A percentile compares a stretch with the other conserved stretches of the same genome.
Conservation (phyloP, 2,329 filamentous ascomycete species). For the Aspergillus intermedius region DNA sequence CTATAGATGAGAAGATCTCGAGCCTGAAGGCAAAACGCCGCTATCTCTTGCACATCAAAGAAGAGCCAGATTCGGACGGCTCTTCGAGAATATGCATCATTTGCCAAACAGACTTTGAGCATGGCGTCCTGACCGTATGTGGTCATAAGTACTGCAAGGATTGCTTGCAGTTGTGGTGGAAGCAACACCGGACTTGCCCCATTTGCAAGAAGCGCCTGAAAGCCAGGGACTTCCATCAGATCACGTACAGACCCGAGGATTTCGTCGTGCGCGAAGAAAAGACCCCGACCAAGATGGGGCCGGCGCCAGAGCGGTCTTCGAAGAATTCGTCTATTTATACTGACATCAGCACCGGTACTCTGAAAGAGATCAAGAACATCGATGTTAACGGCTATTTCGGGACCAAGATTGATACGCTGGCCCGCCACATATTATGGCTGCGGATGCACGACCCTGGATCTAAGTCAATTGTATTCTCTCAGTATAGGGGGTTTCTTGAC, state of each 20-base stretch:
- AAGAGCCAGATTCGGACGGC: conserved; percentile 58
- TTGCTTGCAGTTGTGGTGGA: conserved; percentile 76
- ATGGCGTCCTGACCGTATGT: conserved; percentile 63
- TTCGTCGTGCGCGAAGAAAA: conserved; percentile 59
- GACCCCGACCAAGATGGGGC: conserved; percentile 20
- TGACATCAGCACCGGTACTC: conserved; percentile 62
- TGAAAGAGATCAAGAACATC: conserved; percentile 75
- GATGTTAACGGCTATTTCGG: conserved; percentile 70
- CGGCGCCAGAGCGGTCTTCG: conserved; percentile 25
- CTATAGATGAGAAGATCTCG: conserved; percentile 53
- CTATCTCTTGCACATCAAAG: conserved; percentile 60
- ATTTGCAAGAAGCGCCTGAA: conserved; percentile 69
- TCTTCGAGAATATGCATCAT: conserved; percentile 71
- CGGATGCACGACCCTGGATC: conserved; percentile 75
- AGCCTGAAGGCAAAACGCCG: conserved; percentile 64
- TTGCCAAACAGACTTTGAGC: conserved; percentile 68
- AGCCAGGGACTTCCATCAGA: conserved; percentile 68
- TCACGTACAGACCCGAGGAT: conserved; percentile 72
- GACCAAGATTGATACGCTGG: conserved; percentile 80
- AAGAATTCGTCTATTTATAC: conserved; percentile 60
- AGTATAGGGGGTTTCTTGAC: conserved; percentile 74
- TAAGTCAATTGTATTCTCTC: conserved; percentile 91
- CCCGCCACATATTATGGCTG: conserved; percentile 78
- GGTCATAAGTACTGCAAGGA: conserved; percentile 90
- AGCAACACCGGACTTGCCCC: conserved; percentile 67